A percentile compares a stretch with the other conserved stretches of the same genome.
Conservation (phyloP, 768 basidiomycete genomes). For the Peribolospora kevripleyi region DNA sequence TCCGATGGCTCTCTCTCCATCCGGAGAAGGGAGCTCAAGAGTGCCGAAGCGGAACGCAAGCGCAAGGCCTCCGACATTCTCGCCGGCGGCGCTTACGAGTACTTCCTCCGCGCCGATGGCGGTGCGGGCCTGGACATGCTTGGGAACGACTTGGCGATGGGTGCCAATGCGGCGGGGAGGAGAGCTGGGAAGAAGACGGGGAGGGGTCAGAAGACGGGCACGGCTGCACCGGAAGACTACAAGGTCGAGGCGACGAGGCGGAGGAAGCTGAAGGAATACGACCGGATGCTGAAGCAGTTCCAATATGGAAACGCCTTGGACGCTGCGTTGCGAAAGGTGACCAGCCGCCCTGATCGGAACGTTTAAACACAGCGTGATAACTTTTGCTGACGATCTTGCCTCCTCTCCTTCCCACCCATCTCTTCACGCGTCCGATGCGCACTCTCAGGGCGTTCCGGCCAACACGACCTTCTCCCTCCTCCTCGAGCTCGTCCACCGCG, state of each 20-base stretch:
- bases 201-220: conserved; percentile 15
- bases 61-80: conserved; percentile 19
- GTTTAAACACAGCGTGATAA: neutral
- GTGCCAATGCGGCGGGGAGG: conserved; percentile 18
- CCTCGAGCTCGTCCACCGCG: conserved; percentile 74
- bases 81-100: conserved; percentile 38
- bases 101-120: conserved; percentile 28
- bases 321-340: conserved; percentile 60
- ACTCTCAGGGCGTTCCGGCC: conserved; percentile 49
- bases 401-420: neutral
- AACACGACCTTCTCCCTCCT: conserved; percentile 70
- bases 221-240: conserved; percentile 45
- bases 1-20: conserved; percentile 96
- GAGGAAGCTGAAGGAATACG: conserved; percentile 60
- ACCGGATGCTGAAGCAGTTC: conserved; percentile 68
- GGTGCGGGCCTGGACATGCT: conserved; percentile 12
- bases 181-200: conserved; percentile 6
- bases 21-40: conserved; percentile 57
- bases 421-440: neutral
- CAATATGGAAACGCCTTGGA: conserved; percentile 87
- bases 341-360: conserved; percentile 3
- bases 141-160: conserved; percentile 33
- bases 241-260: conserved; percentile 46
- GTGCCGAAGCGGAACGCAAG: conserved; percentile 25
- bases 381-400: neutral